Evolutionary conservation across 345 rosid genomes (phyloP), one percentile per base, ranked within the genome.

Genomic region (Reutealis trisperma): DNA sequence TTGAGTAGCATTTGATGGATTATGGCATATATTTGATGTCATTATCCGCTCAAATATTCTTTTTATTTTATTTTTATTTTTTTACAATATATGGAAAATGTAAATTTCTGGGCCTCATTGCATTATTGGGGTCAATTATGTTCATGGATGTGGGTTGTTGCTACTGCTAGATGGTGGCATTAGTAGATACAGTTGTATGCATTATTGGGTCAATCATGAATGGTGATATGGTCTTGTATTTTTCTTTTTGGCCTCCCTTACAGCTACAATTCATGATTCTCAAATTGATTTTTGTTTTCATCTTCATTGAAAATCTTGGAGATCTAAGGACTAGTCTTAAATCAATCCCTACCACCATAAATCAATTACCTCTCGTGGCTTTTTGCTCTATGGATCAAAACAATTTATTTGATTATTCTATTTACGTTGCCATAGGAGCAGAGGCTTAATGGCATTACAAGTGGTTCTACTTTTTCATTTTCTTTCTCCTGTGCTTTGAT

Each of bases 1-100:
- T 64, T 34, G 75, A 67, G 24, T 73, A 32, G 72, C 78, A 77
- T 72, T 77, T 71, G 72, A 78, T 77, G 85, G 78, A 72, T 66
- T 34, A 45, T 62, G 82, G 68, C 80, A 54, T 84, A 66, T 83
- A 63, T 54, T 70, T 80, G 83, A 75, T 79, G 84, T 75, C 83
- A 73, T 77, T 79, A 68, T 73, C 58, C n/a, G 44, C 74, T 64
- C 60, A 78, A 69, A 70, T 64, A 82, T 52, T 58, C 57, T 19
- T 15, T 42, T 65, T 80, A 27, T n/a, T 41, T 42, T 72, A 2
- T 44, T 49, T 9, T 9, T 30, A 25, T 19, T 37, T 37, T 37
- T 37, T 37, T 6, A 37, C 41, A 37, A 4, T 37, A 5, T 37
- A 37, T 37, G 41, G 41, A 37, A 19, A 74, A 30, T 74, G 62